phyloP scores from a whole-genome alignment of 2,329 filamentous ascomycete species.

The Fusarium globosum region DNA sequence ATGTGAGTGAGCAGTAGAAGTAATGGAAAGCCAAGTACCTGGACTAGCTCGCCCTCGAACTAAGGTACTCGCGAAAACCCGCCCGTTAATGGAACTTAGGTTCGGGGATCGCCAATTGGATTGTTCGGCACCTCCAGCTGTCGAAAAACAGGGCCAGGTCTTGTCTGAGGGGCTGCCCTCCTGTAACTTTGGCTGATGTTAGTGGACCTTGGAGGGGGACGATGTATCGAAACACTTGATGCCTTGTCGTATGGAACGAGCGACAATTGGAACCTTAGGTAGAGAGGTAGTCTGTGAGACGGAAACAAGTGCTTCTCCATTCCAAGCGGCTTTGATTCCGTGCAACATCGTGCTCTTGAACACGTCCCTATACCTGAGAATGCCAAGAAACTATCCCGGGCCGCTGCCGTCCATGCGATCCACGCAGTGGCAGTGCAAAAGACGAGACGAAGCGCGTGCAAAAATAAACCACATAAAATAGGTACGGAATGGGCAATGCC shows the following conservation, averaged over 20 bases:
- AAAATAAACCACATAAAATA: neutral
- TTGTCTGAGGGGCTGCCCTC: constrained; percentile 6
- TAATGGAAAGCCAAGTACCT: constrained; percentile 1
- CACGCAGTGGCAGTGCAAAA: constrained; percentile 30
- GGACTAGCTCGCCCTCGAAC: constrained; percentile 8
- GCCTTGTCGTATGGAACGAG: neutral
- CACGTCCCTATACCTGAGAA: constrained; percentile 3
- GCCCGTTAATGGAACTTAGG: constrained; percentile 6
- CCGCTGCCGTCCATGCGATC: constrained; percentile 27
- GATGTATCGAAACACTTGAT: neutral
- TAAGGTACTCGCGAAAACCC: constrained; percentile 5
- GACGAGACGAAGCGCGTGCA: constrained; percentile 12
- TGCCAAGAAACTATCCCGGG: constrained; percentile 30
- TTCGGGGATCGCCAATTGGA: constrained; percentile 24
- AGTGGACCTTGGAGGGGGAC: neutral
- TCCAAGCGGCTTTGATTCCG: neutral
- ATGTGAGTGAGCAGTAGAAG: neutral
- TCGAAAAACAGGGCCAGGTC: constrained; percentile 7
- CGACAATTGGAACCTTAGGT: neutral
- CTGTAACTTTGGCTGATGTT: constrained; percentile 18
- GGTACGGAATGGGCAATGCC: neutral
- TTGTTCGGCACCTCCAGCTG: neutral
- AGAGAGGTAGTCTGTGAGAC: neutral
- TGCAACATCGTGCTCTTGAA: neutral
- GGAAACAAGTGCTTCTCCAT: neutral